Conservation (phyloP, 805 yeast genomes). For the Geotrichum ghanense region DNA sequence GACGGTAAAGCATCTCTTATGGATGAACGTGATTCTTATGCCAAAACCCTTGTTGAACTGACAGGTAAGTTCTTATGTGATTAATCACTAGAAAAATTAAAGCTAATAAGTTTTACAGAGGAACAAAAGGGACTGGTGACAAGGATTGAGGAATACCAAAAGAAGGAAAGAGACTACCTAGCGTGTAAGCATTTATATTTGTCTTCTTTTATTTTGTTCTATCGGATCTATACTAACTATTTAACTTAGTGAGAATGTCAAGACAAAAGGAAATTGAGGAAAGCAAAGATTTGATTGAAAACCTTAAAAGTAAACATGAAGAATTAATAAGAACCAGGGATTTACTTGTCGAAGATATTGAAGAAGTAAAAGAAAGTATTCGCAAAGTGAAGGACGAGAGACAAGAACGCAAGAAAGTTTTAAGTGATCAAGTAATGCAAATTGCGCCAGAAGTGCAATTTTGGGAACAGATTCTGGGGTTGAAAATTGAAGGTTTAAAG, state of each 20-base stretch:
- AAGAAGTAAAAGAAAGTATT: constrained; percentile 27
- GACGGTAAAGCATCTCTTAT: constrained; percentile 23
- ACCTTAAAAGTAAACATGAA: constrained; percentile 15
- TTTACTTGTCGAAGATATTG: constrained; percentile 19
- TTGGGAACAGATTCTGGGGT: constrained; percentile 44
- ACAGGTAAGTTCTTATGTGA: constrained; percentile 10
- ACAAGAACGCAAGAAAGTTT: constrained; percentile 27
- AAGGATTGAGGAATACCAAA: constrained; percentile 21
- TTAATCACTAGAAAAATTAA: neutral
- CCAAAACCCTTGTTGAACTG: constrained; percentile 11
- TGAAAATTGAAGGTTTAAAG: constrained; percentile 39
- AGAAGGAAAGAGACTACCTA: constrained; percentile 12
- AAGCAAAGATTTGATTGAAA: constrained; percentile 17
- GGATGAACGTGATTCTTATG: constrained; percentile 13
- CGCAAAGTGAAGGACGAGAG: constrained; percentile 10
- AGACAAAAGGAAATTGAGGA: constrained; percentile 18
- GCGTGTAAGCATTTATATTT: neutral
- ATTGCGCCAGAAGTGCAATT: constrained; percentile 42
- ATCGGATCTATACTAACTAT: too few species aligned
- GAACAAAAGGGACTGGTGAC: constrained; percentile 21
- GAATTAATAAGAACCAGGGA: constrained; percentile 15
- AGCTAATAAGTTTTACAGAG: constrained; percentile 8
- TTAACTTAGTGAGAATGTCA: constrained; percentile 11
- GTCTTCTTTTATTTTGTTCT: neutral
- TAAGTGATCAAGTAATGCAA: constrained; percentile 31